These are phyloP conservation scores for Thielaviopsis musarum DNA, from an alignment of 2,329 filamentous ascomycete genomes.

Conservation along the genomic window DNA sequence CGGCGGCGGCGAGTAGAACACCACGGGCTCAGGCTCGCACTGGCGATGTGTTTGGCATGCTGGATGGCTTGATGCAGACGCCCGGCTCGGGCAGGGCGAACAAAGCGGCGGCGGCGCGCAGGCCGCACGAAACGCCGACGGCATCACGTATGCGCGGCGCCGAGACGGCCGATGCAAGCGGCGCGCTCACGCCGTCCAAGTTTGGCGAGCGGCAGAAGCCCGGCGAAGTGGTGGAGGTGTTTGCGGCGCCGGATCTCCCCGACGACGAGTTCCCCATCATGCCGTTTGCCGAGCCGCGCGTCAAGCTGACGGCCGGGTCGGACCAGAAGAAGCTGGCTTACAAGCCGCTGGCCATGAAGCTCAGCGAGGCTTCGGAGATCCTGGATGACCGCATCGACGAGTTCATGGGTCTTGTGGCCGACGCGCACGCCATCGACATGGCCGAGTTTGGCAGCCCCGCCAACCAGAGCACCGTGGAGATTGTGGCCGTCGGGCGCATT, in stretches of 20 bases:
- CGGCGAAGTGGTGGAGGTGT: constrained; percentile 65
- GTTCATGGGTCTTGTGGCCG: constrained; percentile 57
- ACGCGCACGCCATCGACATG: constrained; percentile 60
- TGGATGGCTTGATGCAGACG: constrained; percentile 51
- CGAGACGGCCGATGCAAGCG: constrained; percentile 26
- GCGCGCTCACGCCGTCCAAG: constrained; percentile 26
- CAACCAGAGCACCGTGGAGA: constrained; percentile 65
- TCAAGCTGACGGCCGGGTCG: constrained; percentile 72
- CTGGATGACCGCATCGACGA: constrained; percentile 92
- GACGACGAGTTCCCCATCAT: constrained; percentile 52
- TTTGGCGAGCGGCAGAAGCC: constrained; percentile 66
- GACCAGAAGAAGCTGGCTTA: constrained; percentile 85
- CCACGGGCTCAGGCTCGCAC: constrained; percentile 40
- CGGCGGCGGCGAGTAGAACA: constrained; percentile 45
- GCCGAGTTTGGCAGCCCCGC: constrained; percentile 76
- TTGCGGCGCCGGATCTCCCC: constrained; percentile 46
- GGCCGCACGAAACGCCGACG: constrained; percentile 28
- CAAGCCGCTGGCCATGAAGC: constrained; percentile 86
- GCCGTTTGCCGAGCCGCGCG: constrained; percentile 56
- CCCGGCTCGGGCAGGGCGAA: constrained; percentile 21
- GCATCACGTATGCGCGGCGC: constrained; percentile 29
- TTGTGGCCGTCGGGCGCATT: constrained; percentile 82
- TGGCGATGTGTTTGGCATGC: constrained; percentile 69
- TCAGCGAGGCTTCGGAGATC: constrained; percentile 81
- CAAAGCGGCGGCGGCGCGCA: constrained; percentile 14